These are phyloP conservation scores for Carallia pectinifolia DNA, from an alignment of 345 rosid genomes.

Conservation along the genomic window DNA sequence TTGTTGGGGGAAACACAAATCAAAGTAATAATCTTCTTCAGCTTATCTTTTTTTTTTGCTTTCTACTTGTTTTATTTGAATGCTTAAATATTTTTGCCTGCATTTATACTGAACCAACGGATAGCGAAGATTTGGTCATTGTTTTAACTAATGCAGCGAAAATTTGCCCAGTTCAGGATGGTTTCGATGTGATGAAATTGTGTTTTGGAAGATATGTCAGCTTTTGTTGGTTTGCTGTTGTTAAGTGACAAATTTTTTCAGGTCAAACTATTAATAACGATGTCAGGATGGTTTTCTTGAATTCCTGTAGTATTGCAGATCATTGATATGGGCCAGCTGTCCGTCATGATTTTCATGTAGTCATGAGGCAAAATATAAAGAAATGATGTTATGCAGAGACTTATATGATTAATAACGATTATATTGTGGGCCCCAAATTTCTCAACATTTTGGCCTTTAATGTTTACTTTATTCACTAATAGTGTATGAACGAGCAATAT, in stretches of 20 bases:
- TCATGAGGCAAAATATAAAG: conserved; percentile 5
- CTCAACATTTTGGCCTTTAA: too few species aligned
- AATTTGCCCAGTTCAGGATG: conserved; percentile 2
- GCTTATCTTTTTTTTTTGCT: conserved; percentile 3
- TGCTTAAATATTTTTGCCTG: neutral
- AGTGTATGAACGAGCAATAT: neutral
- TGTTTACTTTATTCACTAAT: too few species aligned
- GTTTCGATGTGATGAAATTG: neutral
- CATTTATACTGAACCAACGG: neutral
- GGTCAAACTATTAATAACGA: neutral
- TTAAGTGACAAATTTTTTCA: conserved; percentile 3
- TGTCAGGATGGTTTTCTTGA: neutral
- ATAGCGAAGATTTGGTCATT: neutral
- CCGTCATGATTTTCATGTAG: neutral
- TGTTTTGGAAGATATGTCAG: neutral
- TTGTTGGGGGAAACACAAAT: conserved; percentile 61
- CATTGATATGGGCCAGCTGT: neutral
- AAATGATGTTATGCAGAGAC: neutral
- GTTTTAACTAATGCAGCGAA: neutral
- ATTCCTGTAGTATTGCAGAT: neutral
- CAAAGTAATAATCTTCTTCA: conserved; percentile 44
- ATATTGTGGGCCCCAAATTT: too few species aligned
- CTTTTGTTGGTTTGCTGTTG: neutral
- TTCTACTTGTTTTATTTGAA: neutral
- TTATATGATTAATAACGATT: too few species aligned